These are phyloP conservation scores for Sporobolomyces phaffii DNA, from an alignment of 768 basidiomycete genomes.

Conservation along the genomic window DNA sequence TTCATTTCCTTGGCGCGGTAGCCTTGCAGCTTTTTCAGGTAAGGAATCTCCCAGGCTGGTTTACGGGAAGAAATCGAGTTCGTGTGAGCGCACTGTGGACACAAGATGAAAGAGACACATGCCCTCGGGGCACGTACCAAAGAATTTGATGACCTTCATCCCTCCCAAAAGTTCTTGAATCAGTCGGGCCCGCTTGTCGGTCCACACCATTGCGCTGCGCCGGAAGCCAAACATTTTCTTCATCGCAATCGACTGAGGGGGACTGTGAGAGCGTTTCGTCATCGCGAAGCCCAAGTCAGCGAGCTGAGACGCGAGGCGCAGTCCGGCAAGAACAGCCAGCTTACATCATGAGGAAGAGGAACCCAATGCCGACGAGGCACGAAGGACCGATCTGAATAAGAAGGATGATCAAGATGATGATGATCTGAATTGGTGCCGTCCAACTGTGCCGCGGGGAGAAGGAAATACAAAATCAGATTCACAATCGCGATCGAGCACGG, in stretches of 20 bases:
- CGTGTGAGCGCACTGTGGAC: no score
- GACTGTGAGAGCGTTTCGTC: slow-evolving; percentile 48
- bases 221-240: slow-evolving; percentile 64
- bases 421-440: slow-evolving; percentile 60
- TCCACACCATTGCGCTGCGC: slow-evolving; percentile 74
- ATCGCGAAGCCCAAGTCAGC: background rate
- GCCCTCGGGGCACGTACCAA: slow-evolving; percentile 44
- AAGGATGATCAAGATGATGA: slow-evolving; percentile 68
- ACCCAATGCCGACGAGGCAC: slow-evolving; percentile 56
- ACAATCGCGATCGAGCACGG: no score
- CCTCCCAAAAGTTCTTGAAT: slow-evolving; percentile 82
- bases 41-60: slow-evolving; percentile 52
- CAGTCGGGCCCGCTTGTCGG: slow-evolving; percentile 77
- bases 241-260: slow-evolving; percentile 67
- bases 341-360: slow-evolving; percentile 57
- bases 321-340: slow-evolving; percentile 42
- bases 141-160: slow-evolving; percentile 88
- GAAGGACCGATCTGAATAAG: slow-evolving; percentile 64
- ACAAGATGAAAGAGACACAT: background rate
- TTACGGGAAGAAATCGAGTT: background rate
- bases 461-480: no score
- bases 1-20: slow-evolving; percentile 67
- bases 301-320: background rate
- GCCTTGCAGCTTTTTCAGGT: slow-evolving; percentile 59
- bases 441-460: background rate